These are phyloP conservation scores for Coleophoma eucalyptorum DNA, from an alignment of 2,329 filamentous ascomycete species.

Conservation along the genomic window DNA sequence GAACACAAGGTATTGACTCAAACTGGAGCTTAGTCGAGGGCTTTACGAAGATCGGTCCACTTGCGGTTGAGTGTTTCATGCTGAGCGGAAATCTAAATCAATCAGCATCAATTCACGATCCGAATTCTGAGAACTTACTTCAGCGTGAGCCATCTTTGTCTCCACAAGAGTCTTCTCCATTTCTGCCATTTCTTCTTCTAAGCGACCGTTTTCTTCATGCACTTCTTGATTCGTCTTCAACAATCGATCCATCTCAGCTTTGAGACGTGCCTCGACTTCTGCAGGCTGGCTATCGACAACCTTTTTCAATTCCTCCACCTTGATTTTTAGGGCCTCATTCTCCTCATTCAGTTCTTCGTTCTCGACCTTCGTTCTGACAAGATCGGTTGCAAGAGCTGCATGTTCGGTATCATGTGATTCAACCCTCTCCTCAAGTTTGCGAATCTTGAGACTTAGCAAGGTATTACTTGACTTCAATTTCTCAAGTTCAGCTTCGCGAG, in stretches of 20 bases:
- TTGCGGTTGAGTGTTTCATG: conserved; percentile 72
- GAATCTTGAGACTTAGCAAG: conserved; percentile 70
- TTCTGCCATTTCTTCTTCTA: conserved; percentile 87
- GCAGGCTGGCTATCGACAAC: conserved; percentile 87
- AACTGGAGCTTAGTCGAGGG: conserved; percentile 32
- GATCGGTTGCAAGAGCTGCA: conserved; percentile 82
- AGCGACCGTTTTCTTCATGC: conserved; percentile 82
- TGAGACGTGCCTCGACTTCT: conserved; percentile 79
- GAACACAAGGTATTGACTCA: too few species aligned
- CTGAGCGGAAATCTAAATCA: conserved; percentile 35
- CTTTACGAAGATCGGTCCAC: conserved; percentile 68
- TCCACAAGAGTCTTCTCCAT: conserved; percentile 90
- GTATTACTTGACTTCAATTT: conserved; percentile 63
- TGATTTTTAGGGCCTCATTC: conserved; percentile 81
- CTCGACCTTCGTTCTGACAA: conserved; percentile 89
- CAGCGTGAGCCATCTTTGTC: conserved; percentile 92
- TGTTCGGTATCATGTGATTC: conserved; percentile 89
- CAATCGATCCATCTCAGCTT: conserved; percentile 82
- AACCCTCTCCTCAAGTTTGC: conserved; percentile 80
- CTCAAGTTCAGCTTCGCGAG: conserved; percentile 78
- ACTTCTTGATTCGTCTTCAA: conserved; percentile 92
- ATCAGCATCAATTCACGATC: neutral
- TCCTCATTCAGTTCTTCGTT: conserved; percentile 87
- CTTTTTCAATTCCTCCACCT: conserved; percentile 79
- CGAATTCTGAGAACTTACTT: conserved; percentile 60